Evolutionary conservation across 2,329 filamentous ascomycete species (phyloP), one percentile per base, ranked within the genome.

Genomic region (Raffaelea ambrosiae): DNA sequence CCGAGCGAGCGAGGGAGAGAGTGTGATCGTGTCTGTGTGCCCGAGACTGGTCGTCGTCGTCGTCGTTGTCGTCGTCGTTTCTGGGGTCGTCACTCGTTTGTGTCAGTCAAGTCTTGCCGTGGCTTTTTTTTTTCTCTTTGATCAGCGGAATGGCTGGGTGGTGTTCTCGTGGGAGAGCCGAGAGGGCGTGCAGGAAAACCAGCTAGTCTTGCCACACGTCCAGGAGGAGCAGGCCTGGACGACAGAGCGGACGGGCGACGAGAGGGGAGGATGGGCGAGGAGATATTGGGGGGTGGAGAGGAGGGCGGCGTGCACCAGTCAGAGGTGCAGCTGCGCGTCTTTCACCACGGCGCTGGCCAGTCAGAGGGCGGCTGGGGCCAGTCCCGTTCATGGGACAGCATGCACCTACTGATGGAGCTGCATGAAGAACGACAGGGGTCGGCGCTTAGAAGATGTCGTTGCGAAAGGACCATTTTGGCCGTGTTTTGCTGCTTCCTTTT

Each of bases 401-500:
- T 55, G 48, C 53, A 56, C 46, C 57, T 49, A 58, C 52, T 61
- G 59, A 55, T 55, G 66, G 52, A 67, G 65, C 67, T 72, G 72
- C 72, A 73, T 67, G 64, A 62, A 39, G 63, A 59, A 58, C 61
- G 67, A 70, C 71, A 74, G 69, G 68, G 67, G 63, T 71, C 69
- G 72, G 76, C 76, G 76, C 75, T 79, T 79, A 79, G 65, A 59
- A 61, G 60, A 61, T 56, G 63, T 61, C 61, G 47, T 48, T 41
- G 47, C 43, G 41, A 40, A 39, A 19, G 46, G 38, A 18, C 39
- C 20, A 5, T 22, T 19, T 40, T 18, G 16, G 16, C 16, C 16
- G 41, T 5, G 22, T 3, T 3, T 31, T 41, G 13, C 22, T 13
- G n/a, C 20, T 23, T 42, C 16, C 26, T 42, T 42, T 42, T 26